phyloP scores from a whole-genome alignment of 163 green algal genomes.

The Chloroidium sp. region DNA sequence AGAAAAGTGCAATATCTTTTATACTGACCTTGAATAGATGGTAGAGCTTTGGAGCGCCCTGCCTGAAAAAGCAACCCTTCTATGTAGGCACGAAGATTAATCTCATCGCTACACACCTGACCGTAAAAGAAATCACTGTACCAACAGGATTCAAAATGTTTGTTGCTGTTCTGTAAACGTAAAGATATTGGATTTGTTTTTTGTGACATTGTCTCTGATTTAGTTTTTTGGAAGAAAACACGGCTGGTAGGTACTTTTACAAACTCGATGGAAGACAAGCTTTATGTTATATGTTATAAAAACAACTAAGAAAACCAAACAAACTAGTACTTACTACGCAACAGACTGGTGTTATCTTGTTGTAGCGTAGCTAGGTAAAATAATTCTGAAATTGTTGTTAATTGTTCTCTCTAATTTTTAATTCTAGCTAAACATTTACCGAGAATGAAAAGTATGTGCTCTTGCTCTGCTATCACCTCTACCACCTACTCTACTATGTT shows the following conservation, averaged over 20 bases:
- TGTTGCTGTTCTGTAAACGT: constrained; percentile 7
- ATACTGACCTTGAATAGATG: constrained; percentile 5
- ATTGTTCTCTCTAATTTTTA: too few relatives aligned
- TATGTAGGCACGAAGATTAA: constrained; percentile 1
- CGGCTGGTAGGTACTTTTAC: constrained; percentile 9
- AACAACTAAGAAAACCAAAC: not conserved
- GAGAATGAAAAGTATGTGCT: too few relatives aligned
- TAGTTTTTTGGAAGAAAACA: not conserved
- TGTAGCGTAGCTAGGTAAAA: too few relatives aligned
- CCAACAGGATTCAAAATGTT: not conserved
- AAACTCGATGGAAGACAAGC: not conserved
- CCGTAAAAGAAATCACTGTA: constrained; percentile 6
- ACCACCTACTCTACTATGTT: too few relatives aligned
- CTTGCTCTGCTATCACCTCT: too few relatives aligned
- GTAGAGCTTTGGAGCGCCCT: not conserved
- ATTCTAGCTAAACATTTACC: too few relatives aligned
- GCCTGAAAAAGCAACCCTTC: not conserved
- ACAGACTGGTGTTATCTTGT: too few relatives aligned
- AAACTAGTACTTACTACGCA: too few relatives aligned
- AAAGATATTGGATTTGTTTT: not conserved
- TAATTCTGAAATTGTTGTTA: too few relatives aligned
- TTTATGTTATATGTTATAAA: not conserved
- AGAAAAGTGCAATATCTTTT: constrained; percentile 7
- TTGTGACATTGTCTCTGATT: not conserved
- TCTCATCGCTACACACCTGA: constrained; percentile 17